These are phyloP conservation scores for Kondoa malvinella DNA, from an alignment of 768 basidiomycete genomes.

Conservation along the genomic window DNA sequence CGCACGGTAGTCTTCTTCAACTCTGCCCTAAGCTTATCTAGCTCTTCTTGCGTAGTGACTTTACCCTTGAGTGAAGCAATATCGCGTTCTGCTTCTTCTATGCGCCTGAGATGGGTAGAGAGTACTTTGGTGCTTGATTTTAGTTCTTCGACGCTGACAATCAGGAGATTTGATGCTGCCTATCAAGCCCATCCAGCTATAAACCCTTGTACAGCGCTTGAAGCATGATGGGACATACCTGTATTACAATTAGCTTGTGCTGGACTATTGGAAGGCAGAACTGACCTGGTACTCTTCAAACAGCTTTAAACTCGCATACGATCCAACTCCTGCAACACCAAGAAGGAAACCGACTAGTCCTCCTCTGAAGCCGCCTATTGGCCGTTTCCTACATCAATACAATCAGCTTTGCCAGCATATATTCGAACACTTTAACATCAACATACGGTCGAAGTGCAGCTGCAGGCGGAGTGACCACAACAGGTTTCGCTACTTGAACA, in stretches of 20 bases:
- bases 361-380: neutral
- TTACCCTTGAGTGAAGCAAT: neutral
- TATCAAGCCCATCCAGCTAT: neutral
- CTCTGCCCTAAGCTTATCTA: neutral
- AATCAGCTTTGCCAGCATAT: too few species aligned
- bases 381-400: neutral
- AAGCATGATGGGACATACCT: neutral
- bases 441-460: too few species aligned
- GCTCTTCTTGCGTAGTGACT: neutral
- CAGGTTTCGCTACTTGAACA: too few species aligned
- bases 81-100: neutral
- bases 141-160: constrained; percentile 3
- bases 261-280: neutral
- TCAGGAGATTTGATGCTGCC: constrained; percentile 1
- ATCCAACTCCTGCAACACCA: neutral
- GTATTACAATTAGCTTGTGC: neutral
- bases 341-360: neutral
- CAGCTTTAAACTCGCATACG: neutral
- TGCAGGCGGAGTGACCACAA: too few species aligned
- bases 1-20: neutral
- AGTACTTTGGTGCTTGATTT: neutral
- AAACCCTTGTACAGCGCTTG: neutral
- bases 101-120: neutral
- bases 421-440: too few species aligned
- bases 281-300: neutral